Evolutionary conservation across 192 early-diverging fungal species (phyloP).

Genomic region (Podila verticillata): DNA sequence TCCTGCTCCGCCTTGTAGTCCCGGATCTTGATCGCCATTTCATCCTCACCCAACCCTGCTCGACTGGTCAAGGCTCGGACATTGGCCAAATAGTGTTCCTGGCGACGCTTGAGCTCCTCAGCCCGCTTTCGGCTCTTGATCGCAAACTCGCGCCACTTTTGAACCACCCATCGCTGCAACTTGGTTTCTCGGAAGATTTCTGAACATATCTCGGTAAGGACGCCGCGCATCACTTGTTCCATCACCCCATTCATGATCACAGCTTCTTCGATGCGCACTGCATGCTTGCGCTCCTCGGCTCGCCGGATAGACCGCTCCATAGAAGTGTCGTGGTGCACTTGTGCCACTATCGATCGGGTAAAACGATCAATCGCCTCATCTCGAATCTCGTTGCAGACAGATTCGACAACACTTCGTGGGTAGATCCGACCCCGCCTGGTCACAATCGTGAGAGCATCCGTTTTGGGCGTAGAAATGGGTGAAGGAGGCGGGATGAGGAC

Average conservation of each 20-base stretch:
- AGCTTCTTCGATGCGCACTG: constrained; percentile 3
- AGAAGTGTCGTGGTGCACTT: constrained; percentile 14
- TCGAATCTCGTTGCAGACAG: constrained; percentile 13
- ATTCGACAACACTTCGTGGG: constrained; percentile 25
- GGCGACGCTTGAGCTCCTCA: constrained; percentile 23
- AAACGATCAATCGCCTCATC: constrained; percentile 17
- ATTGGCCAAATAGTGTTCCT: constrained; percentile 32
- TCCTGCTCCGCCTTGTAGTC: constrained; percentile 23
- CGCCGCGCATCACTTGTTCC: background rate
- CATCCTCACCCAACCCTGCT: constrained; percentile 11
- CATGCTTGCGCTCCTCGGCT: constrained; percentile 14
- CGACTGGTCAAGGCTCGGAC: constrained; percentile 39
- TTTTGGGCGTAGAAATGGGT: constrained; percentile 1
- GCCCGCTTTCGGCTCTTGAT: constrained; percentile 15
- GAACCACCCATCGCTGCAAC: constrained; percentile 6
- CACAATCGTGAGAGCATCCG: constrained; percentile 23
- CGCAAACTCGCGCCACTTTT: constrained; percentile 18
- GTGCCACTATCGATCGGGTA: constrained; percentile 17
- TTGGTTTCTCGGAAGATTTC: constrained; percentile 29
- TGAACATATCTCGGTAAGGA: constrained; percentile 7
- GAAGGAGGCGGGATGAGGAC: background rate
- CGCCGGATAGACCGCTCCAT: constrained; percentile 26
- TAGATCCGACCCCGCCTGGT: constrained; percentile 26
- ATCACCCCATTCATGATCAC: constrained; percentile 6
- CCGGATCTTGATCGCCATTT: constrained; percentile 19